phyloP scores from a whole-genome alignment of 352 stramenopile genomes.

The Phytopythium helicoides region DNA sequence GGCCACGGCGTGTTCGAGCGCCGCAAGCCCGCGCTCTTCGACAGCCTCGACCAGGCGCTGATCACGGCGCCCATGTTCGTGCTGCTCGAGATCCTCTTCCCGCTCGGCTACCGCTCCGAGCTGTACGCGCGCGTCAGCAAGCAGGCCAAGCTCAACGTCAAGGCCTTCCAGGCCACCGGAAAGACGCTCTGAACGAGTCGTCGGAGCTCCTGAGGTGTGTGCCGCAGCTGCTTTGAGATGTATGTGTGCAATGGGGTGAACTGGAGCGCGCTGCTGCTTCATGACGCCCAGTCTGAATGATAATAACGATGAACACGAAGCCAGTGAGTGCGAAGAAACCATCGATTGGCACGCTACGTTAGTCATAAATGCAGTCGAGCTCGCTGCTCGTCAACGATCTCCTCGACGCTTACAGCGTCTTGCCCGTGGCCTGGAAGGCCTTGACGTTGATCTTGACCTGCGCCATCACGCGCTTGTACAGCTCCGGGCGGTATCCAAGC shows the following conservation, averaged over 20 bases:
- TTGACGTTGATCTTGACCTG: constrained; percentile 66
- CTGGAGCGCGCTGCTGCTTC: no score
- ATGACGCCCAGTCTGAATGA: no score
- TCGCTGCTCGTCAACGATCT: neutral
- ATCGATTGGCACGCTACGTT: no score
- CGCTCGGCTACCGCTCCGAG: constrained; percentile 70
- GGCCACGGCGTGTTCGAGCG: constrained; percentile 85
- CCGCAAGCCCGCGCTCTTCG: constrained; percentile 78
- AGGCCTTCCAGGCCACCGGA: constrained; percentile 36
- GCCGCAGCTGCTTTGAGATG: no score
- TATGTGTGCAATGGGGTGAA: no score
- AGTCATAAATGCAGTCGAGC: neutral
- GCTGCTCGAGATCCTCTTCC: constrained; percentile 74
- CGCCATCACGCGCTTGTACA: constrained; percentile 59
- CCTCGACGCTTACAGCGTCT: constrained; percentile 21
- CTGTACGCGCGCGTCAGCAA: constrained; percentile 56
- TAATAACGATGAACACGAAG: neutral
- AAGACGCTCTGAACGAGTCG: constrained; percentile 31
- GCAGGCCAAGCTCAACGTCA: constrained; percentile 58
- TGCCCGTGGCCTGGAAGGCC: constrained; percentile 40
- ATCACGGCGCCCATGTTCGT: constrained; percentile 88
- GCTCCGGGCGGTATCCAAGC: constrained; percentile 72
- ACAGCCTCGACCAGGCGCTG: constrained; percentile 81
- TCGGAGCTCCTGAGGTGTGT: no score
- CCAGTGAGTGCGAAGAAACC: no score